phyloP scores from a whole-genome alignment of 1,284 basidiomycete species.

The Heterobasidion irregulare region DNA sequence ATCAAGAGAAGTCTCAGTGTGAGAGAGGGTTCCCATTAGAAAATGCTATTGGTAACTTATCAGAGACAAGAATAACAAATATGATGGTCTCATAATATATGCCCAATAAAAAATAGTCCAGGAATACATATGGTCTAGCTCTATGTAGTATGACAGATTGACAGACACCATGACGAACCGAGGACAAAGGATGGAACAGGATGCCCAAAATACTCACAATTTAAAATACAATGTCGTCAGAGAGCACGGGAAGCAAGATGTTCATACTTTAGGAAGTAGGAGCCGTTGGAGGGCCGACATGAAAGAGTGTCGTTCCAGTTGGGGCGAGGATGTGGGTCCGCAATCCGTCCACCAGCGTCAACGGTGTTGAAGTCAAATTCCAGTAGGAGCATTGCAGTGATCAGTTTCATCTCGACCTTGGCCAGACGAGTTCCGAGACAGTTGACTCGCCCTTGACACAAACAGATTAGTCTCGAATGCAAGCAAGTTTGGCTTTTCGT shows the following conservation, averaged over 20 bases:
- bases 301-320: slow-evolving; percentile 70
- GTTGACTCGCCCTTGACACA: slow-evolving; percentile 43
- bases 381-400: slow-evolving; percentile 54
- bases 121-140: too few relatives aligned
- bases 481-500: background rate
- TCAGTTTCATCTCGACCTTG: slow-evolving; percentile 59
- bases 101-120: too few relatives aligned
- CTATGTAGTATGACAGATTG: too few relatives aligned
- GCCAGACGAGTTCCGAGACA: slow-evolving; percentile 68
- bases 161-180: background rate
- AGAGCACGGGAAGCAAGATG: slow-evolving; percentile 7
- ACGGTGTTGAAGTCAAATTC: slow-evolving; percentile 49
- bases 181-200: background rate
- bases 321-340: slow-evolving; percentile 41
- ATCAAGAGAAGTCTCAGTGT: too few relatives aligned
- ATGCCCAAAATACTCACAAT: background rate
- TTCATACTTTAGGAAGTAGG: slow-evolving; percentile 45
- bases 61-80: too few relatives aligned
- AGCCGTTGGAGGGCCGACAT: slow-evolving; percentile 48
- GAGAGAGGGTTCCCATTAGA: too few relatives aligned
- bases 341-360: slow-evolving; percentile 36
- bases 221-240: background rate
- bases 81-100: too few relatives aligned
- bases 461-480: background rate
- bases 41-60: too few relatives aligned